phyloP scores from a whole-genome alignment of 257 asterid species.

The Ajuga chamaepitys region DNA sequence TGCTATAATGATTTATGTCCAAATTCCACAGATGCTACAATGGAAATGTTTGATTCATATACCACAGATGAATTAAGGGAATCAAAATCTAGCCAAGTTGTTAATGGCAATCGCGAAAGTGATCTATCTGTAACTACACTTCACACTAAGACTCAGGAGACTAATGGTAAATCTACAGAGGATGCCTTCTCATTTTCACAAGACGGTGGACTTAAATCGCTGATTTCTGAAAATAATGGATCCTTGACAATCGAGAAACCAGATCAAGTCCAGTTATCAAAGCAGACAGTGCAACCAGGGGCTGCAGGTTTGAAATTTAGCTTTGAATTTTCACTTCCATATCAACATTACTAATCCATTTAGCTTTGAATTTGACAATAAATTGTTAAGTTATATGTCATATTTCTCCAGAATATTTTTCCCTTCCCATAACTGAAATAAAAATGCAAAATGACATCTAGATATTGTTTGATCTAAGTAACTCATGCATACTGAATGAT shows the following conservation, averaged over 20 bases:
- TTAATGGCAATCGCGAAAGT: conserved; percentile 16
- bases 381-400: too few relatives aligned
- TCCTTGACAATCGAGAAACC: conserved; percentile 19
- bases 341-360: not conserved
- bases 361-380: not conserved
- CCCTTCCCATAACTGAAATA: not conserved
- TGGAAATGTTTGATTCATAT: conserved; percentile 21
- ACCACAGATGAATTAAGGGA: conserved; percentile 12
- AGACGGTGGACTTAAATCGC: conserved; percentile 38
- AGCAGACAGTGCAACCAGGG: conserved; percentile 18
- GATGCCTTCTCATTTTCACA: conserved; percentile 19
- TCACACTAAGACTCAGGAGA: conserved; percentile 21
- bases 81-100: conserved; percentile 21
- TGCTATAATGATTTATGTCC: not conserved
- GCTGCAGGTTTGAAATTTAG: conserved; percentile 30
- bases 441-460: not conserved
- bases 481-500: conserved; percentile 11
- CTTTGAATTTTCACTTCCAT: conserved; percentile 2
- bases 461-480: not conserved
- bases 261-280: conserved; percentile 19
- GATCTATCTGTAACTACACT: conserved; percentile 11
- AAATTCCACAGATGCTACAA: conserved; percentile 20
- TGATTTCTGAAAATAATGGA: conserved; percentile 30
- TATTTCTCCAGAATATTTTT: too few relatives aligned
- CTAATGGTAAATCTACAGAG: conserved; percentile 21